Base-by-base conservation (phyloP, 768 basidiomycete genomes). In the Lentinus brumalis region DNA sequence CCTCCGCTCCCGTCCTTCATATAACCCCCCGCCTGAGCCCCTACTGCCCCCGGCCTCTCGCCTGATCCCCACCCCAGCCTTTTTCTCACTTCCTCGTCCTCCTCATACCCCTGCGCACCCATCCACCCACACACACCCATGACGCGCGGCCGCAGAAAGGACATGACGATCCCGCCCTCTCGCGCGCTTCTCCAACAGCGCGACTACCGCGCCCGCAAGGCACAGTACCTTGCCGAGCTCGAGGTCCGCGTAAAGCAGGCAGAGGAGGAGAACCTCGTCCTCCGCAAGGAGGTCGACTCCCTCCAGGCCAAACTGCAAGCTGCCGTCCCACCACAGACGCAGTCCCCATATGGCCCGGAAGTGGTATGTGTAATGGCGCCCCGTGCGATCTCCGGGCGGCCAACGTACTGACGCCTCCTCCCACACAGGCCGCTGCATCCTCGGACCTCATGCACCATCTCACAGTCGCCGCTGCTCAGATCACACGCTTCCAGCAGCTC, bases 141-240 rank as follows among this genome's bases (percentile, higher is more conserved):
- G 86, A 82, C 85, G 53, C 78, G 86, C 72, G 86, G 86, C 45
- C 83, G 86, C 66, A 85, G 86, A 73, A 86, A 84, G 72, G 84
- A 88, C 73, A 72, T 82, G 40, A 82, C 83, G 26, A 85, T 84
- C 53, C 83, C 85, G 29, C 79, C 83, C 3, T 80, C 83, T 21
- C 80, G 86, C 31, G 80, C 83, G 44, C 78, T 88, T 31, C 76
- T 81, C 50, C 84, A 86, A 65, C 86, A 88, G 69, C 80, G 86
- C 11, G 86, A 86, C 71, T 88, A 86, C 68, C 81, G 86, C 18
- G 86, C 85, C 7, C 78, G 86, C 53, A 84, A 83, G 66, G 82
- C 84, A 5, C 77, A 77, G 56, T 84, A 86, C 71, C 69, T 87
- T 50, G 71, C 79, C 5, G 82, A 82, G 46, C 78, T 88, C 44